Percentiles rank a stretch among this genome's conserved stretches.
Evolutionary conservation across 148 eudicot species (phyloP).

Genomic region (Persicaria maculosa): DNA sequence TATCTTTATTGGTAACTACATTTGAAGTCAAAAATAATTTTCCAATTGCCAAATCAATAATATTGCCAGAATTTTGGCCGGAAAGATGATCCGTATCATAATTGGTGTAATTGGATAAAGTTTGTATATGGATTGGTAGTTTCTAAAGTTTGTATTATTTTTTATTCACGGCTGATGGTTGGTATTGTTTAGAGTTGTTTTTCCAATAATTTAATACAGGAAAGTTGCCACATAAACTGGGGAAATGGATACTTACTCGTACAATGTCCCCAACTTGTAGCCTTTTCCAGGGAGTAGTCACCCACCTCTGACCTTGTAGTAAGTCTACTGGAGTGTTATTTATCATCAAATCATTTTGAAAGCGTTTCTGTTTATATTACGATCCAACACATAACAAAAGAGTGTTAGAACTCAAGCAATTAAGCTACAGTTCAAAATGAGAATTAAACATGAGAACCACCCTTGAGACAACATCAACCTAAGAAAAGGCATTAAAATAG

Average conservation of each 20-base stretch:
- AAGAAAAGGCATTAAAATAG: slow-evolving; percentile 7
- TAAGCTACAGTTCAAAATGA: not conserved
- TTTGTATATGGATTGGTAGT: too few species aligned
- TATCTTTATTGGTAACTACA: too few species aligned
- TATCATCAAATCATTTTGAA: slow-evolving; percentile 83
- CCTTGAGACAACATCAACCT: not conserved
- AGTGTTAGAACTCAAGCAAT: not conserved
- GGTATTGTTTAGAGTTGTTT: too few species aligned
- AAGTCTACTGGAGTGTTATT: slow-evolving; percentile 70
- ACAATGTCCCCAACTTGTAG: slow-evolving; percentile 93
- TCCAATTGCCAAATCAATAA: too few species aligned
- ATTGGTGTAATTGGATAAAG: too few species aligned
- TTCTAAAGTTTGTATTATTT: too few species aligned
- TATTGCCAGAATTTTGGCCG: too few species aligned
- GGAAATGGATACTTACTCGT: slow-evolving; percentile 49
- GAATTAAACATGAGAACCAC: not conserved
- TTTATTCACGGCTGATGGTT: too few species aligned
- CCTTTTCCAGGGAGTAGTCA: slow-evolving; percentile 64
- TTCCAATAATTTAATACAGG: not conserved
- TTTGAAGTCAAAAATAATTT: too few species aligned
- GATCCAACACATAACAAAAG: slow-evolving; percentile 8
- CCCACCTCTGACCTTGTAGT: slow-evolving; percentile 71
- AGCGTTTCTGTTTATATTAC: slow-evolving; percentile 65
- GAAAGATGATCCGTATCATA: too few species aligned
- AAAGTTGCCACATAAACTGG: not conserved